Evolutionary conservation across 805 yeast species (phyloP), one percentile per base, ranked within the genome.

Genomic region (Yamadazyma ubonensis): DNA sequence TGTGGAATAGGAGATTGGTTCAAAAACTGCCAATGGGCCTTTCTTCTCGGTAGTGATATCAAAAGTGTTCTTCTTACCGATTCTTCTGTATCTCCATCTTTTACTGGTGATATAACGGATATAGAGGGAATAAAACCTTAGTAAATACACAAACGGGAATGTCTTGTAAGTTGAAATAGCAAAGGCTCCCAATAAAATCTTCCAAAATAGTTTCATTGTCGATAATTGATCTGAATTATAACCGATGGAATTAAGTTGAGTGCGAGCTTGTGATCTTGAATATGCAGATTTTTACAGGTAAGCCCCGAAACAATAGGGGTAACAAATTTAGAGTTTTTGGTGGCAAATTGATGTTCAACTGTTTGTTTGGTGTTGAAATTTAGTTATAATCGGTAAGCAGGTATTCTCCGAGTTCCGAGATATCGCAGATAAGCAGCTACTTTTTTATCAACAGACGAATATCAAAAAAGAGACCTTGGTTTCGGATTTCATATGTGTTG

Each of bases 131-230:
- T 79, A 83, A 59, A 87, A 86, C 31, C 93, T 70, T 19, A 78
- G 33, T 42, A 73, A 71, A 56, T 81, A 88, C 1, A 79, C 82
- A 14, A 81, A 65, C 2, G 96, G 95, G 2, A 86, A 50, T 4
- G 81, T 66, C 54, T 88, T 88, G 62, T 75, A 70, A 11, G 80
- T 71, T 11, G 76, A 57, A 2, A 73, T 31, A 3, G 67, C 46
- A 35, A 43, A 38, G 3, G 40, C 10, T 4, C 36, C 46, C n/a
- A 38, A n/a, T 14, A 41, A 25, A 6, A 43, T 15, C 21, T 34
- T 38, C 37, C 38, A 30, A 14, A 31, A 17, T 15, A 12, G 15
- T 3, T 28, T 27, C 40, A 42, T 42, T 5, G 36, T 28, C 9
- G 4, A 18, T 7, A 17, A 19, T 23, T 23, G 26, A 10, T 3